Percentiles rank a stretch among this genome's conserved stretches.
Evolutionary conservation across 768 basidiomycete species (phyloP).

Genomic region (Boletus subcaerulescens): DNA sequence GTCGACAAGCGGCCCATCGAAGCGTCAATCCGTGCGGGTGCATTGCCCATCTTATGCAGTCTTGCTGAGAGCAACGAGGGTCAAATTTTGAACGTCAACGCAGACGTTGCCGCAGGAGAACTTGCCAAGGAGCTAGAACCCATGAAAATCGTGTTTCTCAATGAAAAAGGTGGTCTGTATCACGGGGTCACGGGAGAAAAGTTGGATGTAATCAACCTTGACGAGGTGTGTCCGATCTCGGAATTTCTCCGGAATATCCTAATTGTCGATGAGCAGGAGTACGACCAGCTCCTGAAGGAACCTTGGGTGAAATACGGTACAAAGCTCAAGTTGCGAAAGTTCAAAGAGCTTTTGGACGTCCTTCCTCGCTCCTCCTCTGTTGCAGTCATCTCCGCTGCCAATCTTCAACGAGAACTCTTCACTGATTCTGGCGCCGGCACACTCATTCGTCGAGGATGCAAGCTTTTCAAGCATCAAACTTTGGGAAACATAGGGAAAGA

Average conservation of each 20-base stretch:
- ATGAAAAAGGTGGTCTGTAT: conserved; percentile 97
- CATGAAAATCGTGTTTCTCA: conserved; percentile 96
- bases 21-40: conserved; percentile 93
- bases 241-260: background rate
- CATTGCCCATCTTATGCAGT: conserved; percentile 92
- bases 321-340: conserved; percentile 97
- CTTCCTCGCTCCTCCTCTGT: conserved; percentile 98
- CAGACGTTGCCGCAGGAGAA: conserved; percentile 97
- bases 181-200: conserved; percentile 98
- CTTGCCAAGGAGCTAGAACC: conserved; percentile 97
- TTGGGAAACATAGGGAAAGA: conserved; percentile 88
- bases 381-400: conserved; percentile 91
- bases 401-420: conserved; percentile 96
- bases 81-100: conserved; percentile 99
- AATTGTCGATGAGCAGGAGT: conserved; percentile 57
- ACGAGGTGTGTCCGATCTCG: conserved; percentile 59
- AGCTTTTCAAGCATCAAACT: conserved; percentile 85
- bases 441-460: conserved; percentile 97
- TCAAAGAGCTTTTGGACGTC: conserved; percentile 97
- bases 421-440: conserved; percentile 98
- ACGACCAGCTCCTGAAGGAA: conserved; percentile 94
- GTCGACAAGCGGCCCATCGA: conserved; percentile 97
- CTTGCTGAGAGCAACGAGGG: conserved; percentile 93
- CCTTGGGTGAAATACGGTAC: conserved; percentile 99
- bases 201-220: conserved; percentile 92